Evolutionary conservation across 2,329 filamentous ascomycete species (phyloP).

Genomic region (Monilinia aucupariae): DNA sequence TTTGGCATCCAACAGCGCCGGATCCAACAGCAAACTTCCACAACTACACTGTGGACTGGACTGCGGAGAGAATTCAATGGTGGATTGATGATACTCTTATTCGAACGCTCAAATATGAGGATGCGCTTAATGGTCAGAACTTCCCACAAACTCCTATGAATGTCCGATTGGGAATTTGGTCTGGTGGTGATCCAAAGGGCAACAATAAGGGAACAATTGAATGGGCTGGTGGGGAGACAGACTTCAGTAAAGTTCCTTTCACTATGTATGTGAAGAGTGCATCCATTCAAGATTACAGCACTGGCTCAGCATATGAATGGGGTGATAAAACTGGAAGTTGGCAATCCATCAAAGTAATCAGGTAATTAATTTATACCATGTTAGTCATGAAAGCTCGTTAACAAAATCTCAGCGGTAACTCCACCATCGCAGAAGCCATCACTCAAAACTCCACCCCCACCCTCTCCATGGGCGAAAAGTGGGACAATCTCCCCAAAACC

Average conservation of each 20-base stretch:
- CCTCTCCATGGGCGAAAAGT: conserved; percentile 48
- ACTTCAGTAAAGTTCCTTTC: conserved; percentile 62
- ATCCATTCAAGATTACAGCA: conserved; percentile 53
- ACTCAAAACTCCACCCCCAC: conserved; percentile 30
- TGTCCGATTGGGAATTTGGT: conserved; percentile 62
- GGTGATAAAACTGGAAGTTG: conserved; percentile 55
- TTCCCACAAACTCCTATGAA: conserved; percentile 76
- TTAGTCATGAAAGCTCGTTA: conserved; percentile 16
- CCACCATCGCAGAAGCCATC: conserved; percentile 46
- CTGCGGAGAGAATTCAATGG: conserved; percentile 58
- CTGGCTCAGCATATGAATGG: conserved; percentile 59
- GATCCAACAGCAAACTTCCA: conserved; percentile 55
- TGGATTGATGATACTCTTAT: conserved; percentile 63
- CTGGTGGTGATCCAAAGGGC: conserved; percentile 50
- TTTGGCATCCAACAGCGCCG: conserved; percentile 50
- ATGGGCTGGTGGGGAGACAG: conserved; percentile 65
- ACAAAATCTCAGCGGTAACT: conserved; percentile 47
- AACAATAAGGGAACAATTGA: conserved; percentile 53
- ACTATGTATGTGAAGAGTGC: conserved; percentile 67
- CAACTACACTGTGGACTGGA: conserved; percentile 72
- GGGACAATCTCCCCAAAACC: conserved; percentile 44
- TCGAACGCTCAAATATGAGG: conserved; percentile 56
- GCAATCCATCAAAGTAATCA: conserved; percentile 55
- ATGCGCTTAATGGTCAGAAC: conserved; percentile 55
- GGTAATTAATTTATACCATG: conserved; percentile 40